Evolutionary conservation across 768 basidiomycete species (phyloP).

Genomic region (Boletus sensibilis): DNA sequence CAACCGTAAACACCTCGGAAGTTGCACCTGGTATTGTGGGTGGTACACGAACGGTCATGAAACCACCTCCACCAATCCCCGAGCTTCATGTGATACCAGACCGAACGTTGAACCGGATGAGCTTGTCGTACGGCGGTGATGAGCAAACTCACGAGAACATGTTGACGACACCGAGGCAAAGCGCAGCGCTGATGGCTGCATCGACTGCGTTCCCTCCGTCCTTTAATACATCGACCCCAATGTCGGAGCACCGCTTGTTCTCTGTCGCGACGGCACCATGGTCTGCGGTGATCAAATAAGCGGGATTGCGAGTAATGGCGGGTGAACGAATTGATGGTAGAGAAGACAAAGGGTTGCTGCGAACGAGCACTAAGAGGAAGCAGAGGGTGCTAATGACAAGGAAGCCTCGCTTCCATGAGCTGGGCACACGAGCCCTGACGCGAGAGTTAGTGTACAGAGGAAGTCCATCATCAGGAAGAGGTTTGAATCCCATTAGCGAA

Average conservation of each 20-base stretch:
- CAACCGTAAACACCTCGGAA: constrained; percentile 70
- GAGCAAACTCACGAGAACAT: constrained; percentile 74
- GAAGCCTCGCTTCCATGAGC: constrained; percentile 14
- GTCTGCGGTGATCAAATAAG: constrained; percentile 58
- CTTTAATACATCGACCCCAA: constrained; percentile 75
- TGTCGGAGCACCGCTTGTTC: constrained; percentile 79
- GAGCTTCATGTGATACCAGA: constrained; percentile 43
- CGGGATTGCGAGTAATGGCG: constrained; percentile 42
- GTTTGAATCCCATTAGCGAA: neutral
- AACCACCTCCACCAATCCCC: constrained; percentile 86
- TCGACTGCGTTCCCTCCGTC: constrained; percentile 91
- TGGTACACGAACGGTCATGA: constrained; percentile 80
- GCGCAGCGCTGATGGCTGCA: constrained; percentile 71
- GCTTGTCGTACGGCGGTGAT: neutral
- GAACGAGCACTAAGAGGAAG: constrained; percentile 12
- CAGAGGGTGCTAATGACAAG: constrained; percentile 12
- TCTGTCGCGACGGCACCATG: constrained; percentile 89
- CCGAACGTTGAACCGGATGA: constrained; percentile 6
- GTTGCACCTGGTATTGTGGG: constrained; percentile 38
- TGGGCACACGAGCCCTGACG: neutral
- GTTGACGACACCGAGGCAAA: constrained; percentile 83
- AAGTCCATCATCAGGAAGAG: constrained; percentile 9
- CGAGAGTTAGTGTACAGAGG: constrained; percentile 18
- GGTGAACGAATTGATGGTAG: neutral
- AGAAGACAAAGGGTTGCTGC: neutral